These are phyloP conservation scores for Aureobasidium sp. DNA, from an alignment of 2,329 filamentous ascomycete species.

Conservation along the genomic window DNA sequence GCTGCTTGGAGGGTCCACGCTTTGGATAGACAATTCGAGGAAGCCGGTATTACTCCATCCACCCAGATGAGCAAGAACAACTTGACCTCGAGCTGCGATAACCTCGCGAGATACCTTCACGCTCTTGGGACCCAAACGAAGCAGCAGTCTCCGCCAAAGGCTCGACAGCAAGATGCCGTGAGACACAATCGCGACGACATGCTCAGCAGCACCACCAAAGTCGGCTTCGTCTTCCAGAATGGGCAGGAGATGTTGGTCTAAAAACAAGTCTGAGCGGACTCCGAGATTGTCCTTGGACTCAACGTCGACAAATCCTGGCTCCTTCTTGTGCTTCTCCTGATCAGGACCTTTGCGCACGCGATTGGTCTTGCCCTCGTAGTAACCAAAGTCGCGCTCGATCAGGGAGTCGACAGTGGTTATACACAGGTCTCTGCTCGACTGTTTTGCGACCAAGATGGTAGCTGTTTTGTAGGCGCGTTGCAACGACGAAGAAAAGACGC, in stretches of 20 bases:
- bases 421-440: constrained; percentile 29
- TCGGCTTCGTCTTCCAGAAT: constrained; percentile 37
- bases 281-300: constrained; percentile 65
- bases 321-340: constrained; percentile 36
- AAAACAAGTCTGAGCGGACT: constrained; percentile 56
- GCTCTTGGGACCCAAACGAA: constrained; percentile 44
- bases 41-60: constrained; percentile 63
- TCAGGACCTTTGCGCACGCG: constrained; percentile 33
- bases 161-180: constrained; percentile 75
- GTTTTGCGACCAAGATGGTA: constrained; percentile 54
- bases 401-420: constrained; percentile 45
- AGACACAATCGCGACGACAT: constrained; percentile 61
- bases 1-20: not conserved
- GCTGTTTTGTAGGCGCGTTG: constrained; percentile 68
- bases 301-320: constrained; percentile 46
- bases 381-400: constrained; percentile 69
- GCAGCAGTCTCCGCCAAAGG: constrained; percentile 58
- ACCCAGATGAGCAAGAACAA: constrained; percentile 48
- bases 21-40: constrained; percentile 34
- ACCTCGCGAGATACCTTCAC: constrained; percentile 41
- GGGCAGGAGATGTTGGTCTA: constrained; percentile 57
- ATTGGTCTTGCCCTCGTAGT: constrained; percentile 59
- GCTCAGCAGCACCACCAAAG: constrained; percentile 22
- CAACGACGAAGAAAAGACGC: constrained; percentile 72
- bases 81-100: constrained; percentile 28